These are phyloP conservation scores for Salix viminalis DNA, from an alignment of 345 rosid genomes.

Conservation along the genomic window DNA sequence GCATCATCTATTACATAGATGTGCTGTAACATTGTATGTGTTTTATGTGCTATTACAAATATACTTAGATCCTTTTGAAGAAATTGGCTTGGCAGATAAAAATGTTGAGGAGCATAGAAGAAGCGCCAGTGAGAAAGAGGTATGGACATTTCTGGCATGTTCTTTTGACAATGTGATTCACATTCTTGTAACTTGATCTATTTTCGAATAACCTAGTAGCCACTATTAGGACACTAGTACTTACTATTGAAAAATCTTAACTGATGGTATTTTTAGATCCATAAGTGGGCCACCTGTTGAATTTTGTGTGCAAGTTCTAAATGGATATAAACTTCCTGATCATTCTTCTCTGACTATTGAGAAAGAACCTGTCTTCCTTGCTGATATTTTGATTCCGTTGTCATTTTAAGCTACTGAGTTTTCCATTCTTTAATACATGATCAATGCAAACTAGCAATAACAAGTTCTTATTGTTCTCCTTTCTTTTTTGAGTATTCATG, in stretches of 20 bases:
- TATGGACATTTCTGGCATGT: constrained; percentile 16
- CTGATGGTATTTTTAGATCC: constrained; percentile 1
- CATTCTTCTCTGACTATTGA: background rate
- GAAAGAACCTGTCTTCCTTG: background rate
- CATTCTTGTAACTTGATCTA: constrained; percentile 7
- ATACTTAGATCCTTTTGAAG: constrained; percentile 86
- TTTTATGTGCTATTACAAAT: constrained; percentile 32
- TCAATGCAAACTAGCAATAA: background rate
- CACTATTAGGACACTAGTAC: background rate
- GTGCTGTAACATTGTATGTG: constrained; percentile 1
- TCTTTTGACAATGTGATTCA: background rate
- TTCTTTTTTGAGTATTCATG: background rate
- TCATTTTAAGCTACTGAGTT: background rate
- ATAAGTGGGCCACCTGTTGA: background rate
- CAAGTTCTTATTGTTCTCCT: background rate
- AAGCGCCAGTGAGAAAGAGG: constrained; percentile 91
- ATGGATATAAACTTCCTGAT: background rate
- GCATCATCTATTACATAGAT: background rate
- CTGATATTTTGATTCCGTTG: background rate
- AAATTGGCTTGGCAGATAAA: constrained; percentile 59
- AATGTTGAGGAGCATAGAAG: constrained; percentile 82
- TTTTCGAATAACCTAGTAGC: background rate
- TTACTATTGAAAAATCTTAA: background rate
- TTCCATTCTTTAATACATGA: background rate
- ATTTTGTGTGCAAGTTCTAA: background rate